These are phyloP conservation scores for Umbilicus rupestris DNA, from an alignment of 164 flowering plant genomes.

Conservation along the genomic window DNA sequence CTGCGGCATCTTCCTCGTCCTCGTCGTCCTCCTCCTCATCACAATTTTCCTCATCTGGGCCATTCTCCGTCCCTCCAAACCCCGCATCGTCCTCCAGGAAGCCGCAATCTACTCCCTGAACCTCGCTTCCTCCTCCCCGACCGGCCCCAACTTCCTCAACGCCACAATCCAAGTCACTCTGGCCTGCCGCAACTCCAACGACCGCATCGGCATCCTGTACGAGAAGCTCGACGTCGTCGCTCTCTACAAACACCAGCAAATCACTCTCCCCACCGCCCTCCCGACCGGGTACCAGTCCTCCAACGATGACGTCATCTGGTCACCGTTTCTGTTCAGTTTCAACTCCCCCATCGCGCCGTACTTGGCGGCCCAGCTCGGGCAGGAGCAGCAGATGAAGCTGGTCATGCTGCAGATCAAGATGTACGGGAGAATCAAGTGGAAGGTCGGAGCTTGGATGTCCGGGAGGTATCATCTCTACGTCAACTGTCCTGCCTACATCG, in stretches of 20 bases:
- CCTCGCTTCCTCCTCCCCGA: slow-evolving; percentile 12
- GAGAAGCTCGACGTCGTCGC: slow-evolving; percentile 18
- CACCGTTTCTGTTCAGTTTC: slow-evolving; percentile 14
- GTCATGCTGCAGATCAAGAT: slow-evolving; percentile 11
- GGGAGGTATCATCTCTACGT: slow-evolving; percentile 14
- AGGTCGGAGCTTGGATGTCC: slow-evolving; percentile 15
- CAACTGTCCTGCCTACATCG: slow-evolving; percentile 12
- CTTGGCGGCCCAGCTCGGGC: not conserved
- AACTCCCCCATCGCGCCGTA: slow-evolving; percentile 16
- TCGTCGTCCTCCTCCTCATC: slow-evolving; percentile 16
- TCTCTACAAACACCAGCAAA: slow-evolving; percentile 3
- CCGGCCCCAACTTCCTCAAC: slow-evolving; percentile 19
- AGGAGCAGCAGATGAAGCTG: slow-evolving; percentile 10
- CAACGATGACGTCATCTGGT: slow-evolving; percentile 16
- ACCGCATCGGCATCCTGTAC: slow-evolving; percentile 24
- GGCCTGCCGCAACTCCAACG: slow-evolving; percentile 26
- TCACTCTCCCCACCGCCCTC: slow-evolving; percentile 3
- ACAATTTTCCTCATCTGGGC: slow-evolving; percentile 22
- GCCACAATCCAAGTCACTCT: slow-evolving; percentile 23
- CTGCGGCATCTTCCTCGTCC: slow-evolving; percentile 7
- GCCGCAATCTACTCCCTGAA: slow-evolving; percentile 17
- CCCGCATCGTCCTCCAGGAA: slow-evolving; percentile 19
- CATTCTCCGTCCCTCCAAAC: slow-evolving; percentile 25
- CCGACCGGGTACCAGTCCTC: slow-evolving; percentile 15
- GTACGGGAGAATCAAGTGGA: slow-evolving; percentile 16